Base-by-base conservation (phyloP, 495 filamentous ascomycete genomes). In the Durotheca rogersii region DNA sequence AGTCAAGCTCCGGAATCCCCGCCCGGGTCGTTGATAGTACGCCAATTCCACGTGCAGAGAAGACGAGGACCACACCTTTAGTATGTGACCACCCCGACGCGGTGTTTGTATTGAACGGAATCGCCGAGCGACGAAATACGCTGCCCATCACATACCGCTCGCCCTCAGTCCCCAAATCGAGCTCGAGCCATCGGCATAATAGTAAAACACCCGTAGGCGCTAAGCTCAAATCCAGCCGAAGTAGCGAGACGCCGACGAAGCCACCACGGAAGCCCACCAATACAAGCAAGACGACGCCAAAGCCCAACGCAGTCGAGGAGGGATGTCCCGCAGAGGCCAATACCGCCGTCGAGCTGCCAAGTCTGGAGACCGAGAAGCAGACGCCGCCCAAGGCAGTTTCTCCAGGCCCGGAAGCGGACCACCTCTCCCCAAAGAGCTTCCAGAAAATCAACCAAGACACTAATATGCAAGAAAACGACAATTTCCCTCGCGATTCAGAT, bases 371-470 rank as follows among this genome's bases (percentile, higher is more conserved):
- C 12, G 35, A 58, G 21, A 7, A 58, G 34, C 48, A 25, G 7
- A 33, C 33, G 1, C 33, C 45, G 14, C 48, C 53, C 11, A 16
- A 40, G 0, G 39, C 23, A 5, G 6, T 49, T 10, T 58, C 55
- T 46, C 34, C 12, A 6, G 12, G 5, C 18, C 7, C 16, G 6
- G 33, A 37, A 12, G 34, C 3, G 20, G 32, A 47, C 9, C 17
- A 17, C n/a, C 30, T 9, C 16, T 38, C 31, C 5, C 47, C 47
- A 3, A 58, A 48, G 25, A 53, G 47, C 10, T 53, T 58, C 44
- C 41, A 53, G 21, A 44, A 58, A 23, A 53, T 58, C 32, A 53
- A 58, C 40, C 27, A 48, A 21, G 40, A n/a, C n/a, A n/a, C 43
- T 4, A 53, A 38, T 19, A 21, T 40, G 9, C 32, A 20, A 9